Percentiles rank a stretch among this genome's conserved stretches.
Conservation (phyloP, 148 eudicot genomes). For the Chenopodium formosanum region DNA sequence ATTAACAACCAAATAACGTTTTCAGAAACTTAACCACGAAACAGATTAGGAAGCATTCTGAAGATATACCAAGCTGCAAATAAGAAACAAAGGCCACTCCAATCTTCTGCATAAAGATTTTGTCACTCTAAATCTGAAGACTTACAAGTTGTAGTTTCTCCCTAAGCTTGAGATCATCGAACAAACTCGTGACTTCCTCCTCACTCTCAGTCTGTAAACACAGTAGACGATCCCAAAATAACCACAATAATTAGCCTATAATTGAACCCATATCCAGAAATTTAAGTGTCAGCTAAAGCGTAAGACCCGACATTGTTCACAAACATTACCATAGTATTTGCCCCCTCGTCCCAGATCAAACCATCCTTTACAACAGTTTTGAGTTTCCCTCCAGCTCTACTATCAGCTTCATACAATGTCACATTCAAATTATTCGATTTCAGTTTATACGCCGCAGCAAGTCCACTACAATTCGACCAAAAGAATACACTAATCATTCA, state of each 20-base stretch:
- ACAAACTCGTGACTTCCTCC: conserved; percentile 61
- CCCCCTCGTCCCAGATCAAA: conserved; percentile 95
- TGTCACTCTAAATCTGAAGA: not conserved
- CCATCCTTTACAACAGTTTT: conserved; percentile 65
- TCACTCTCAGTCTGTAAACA: conserved; percentile 81
- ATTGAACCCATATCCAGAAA: not conserved
- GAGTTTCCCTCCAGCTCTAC: conserved; percentile 82
- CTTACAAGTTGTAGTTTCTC: conserved; percentile 84
- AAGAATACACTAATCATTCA: not conserved
- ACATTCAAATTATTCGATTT: conserved; percentile 70
- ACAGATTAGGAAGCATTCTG: not conserved
- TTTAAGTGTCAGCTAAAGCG: not conserved
- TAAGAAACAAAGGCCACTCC: too few species aligned
- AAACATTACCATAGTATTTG: conserved; percentile 81
- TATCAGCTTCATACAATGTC: conserved; percentile 83
- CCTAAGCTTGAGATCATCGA: conserved; percentile 83
- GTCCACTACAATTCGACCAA: conserved; percentile 62
- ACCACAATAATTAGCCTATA: not conserved
- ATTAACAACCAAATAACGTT: conserved; percentile 1
- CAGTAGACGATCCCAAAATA: not conserved
- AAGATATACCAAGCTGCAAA: not conserved
- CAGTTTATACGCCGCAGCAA: conserved; percentile 91
- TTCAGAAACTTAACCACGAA: not conserved
- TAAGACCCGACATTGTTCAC: not conserved
- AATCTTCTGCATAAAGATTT: too few species aligned